Conservation (phyloP, 352 stramenopile genomes). For the Globisporangium paddicum region DNA sequence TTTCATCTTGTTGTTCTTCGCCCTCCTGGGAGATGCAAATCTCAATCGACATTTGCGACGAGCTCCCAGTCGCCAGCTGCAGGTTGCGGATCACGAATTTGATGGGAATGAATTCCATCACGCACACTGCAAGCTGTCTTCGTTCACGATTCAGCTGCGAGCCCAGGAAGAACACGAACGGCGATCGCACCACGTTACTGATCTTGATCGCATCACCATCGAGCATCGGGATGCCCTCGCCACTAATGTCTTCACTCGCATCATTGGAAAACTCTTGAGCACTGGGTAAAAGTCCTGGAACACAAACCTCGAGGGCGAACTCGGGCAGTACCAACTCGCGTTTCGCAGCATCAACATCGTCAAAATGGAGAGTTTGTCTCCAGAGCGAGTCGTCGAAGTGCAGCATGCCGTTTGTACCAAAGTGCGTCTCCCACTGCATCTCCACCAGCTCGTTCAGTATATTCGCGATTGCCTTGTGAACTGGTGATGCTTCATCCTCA, state of each 20-base stretch:
- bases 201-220: neutral
- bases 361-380: neutral
- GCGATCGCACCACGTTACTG: neutral
- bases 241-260: neutral
- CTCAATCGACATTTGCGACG: slow-evolving; percentile 14
- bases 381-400: slow-evolving; percentile 13
- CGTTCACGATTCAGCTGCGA: slow-evolving; percentile 2
- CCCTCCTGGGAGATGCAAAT: slow-evolving; percentile 32
- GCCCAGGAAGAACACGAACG: slow-evolving; percentile 14
- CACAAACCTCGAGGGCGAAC: slow-evolving; percentile 28
- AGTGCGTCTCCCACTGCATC: slow-evolving; percentile 56
- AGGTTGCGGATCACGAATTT: slow-evolving; percentile 1
- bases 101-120: slow-evolving; percentile 13
- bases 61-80: neutral
- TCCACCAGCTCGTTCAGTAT: slow-evolving; percentile 35
- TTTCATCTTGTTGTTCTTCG: slow-evolving; percentile 3
- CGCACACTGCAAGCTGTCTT: neutral
- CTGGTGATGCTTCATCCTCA: neutral
- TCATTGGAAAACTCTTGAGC: neutral
- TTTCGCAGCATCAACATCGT: neutral
- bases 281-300: neutral
- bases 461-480: slow-evolving; percentile 5
- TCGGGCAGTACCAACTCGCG: slow-evolving; percentile 27
- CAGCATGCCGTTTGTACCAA: slow-evolving; percentile 32
- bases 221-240: slow-evolving; percentile 3